phyloP scores from a whole-genome alignment of 116 monocot genomes.

The Cymodocea nodosa region DNA sequence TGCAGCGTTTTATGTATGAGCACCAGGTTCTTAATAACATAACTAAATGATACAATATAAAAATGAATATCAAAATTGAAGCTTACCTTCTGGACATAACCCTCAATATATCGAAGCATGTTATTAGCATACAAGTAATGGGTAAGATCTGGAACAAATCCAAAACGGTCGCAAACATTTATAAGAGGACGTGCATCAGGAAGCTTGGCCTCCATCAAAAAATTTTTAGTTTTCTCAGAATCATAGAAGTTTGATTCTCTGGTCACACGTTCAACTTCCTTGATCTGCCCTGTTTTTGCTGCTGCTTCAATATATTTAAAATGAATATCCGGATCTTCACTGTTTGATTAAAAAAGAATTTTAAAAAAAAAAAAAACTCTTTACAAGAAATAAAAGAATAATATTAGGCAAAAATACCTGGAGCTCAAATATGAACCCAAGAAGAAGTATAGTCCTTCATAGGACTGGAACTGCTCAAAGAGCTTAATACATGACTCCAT shows the following conservation, averaged over 20 bases:
- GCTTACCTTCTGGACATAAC: slow-evolving; percentile 98
- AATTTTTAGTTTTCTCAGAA: slow-evolving; percentile 95
- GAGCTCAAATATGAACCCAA: slow-evolving; percentile 96
- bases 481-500: slow-evolving; percentile 92
- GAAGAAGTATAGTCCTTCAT: slow-evolving; percentile 99
- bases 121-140: slow-evolving; percentile 94
- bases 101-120: slow-evolving; percentile 99
- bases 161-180: slow-evolving; percentile 99
- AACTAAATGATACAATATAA: not conserved
- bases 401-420: slow-evolving; percentile 35
- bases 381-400: not conserved
- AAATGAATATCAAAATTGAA: slow-evolving; percentile 13
- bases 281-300: slow-evolving; percentile 97
- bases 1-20: not conserved
- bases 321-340: slow-evolving; percentile 97
- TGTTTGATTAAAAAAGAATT: slow-evolving; percentile 22
- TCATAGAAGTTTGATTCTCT: slow-evolving; percentile 99
- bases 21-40: not conserved
- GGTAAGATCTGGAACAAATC: slow-evolving; percentile 95
- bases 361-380: not conserved
- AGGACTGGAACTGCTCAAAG: slow-evolving; percentile 97
- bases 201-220: slow-evolving; percentile 98
- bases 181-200: slow-evolving; percentile 97
- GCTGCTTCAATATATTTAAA: slow-evolving; percentile 99
- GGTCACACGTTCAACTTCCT: slow-evolving; percentile 99